Percentiles rank a stretch among this genome's conserved stretches.
Evolutionary conservation across 345 rosid genomes (phyloP).

Genomic region (Eucalyptus caleyi): DNA sequence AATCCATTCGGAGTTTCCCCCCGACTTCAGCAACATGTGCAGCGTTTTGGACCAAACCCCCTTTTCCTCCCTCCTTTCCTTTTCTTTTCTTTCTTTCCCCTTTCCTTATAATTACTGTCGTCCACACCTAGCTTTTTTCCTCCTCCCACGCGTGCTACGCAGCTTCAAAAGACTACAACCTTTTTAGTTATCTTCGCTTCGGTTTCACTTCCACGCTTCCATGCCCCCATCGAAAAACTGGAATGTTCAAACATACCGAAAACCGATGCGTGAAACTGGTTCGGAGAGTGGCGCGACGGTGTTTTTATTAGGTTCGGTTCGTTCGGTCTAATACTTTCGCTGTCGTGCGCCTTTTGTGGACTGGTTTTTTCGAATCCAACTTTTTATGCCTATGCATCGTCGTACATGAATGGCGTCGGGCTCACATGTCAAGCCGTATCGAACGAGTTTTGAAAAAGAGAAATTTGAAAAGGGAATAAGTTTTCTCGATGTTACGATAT

Average conservation of each 20-base stretch:
- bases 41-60: not conserved
- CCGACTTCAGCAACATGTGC: not conserved
- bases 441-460: not conserved
- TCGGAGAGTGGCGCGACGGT: no score
- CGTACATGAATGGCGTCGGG: not conserved
- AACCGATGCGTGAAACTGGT: not conserved
- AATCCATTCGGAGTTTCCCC: not conserved
- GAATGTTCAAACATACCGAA: not conserved
- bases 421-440: not conserved
- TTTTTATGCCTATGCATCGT: not conserved
- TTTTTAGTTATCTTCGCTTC: not conserved
- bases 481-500: not conserved
- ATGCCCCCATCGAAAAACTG: not conserved
- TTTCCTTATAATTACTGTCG: not conserved
- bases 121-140: not conserved
- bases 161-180: not conserved
- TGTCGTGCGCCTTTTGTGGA: not conserved
- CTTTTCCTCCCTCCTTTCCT: not conserved
- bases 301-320: not conserved
- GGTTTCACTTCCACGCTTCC: not conserved
- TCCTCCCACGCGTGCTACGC: not conserved
- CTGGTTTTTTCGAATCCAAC: not conserved
- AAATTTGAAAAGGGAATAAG: not conserved
- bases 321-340: not conserved
- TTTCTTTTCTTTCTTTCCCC: no score